These are phyloP conservation scores for Arctium minus DNA, from an alignment of 129 eudicot species.

Conservation along the genomic window DNA sequence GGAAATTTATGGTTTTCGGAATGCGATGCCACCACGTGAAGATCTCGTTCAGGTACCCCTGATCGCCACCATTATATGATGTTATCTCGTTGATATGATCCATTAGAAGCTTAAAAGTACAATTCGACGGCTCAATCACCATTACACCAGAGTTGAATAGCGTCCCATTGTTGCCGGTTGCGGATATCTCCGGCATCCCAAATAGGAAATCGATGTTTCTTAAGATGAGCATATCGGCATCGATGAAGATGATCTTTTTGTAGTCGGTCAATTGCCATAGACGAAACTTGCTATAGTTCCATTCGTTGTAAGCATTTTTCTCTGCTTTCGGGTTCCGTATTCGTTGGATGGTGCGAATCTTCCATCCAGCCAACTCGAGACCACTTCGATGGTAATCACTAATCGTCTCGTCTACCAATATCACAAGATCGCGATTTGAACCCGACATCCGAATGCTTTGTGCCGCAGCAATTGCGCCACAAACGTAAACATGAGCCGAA, in stretches of 20 bases:
- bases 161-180: constrained; percentile 77
- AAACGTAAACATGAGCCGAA: constrained; percentile 80
- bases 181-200: constrained; percentile 79
- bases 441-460: constrained; percentile 94
- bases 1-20: constrained; percentile 64
- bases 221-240: constrained; percentile 78
- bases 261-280: constrained; percentile 95
- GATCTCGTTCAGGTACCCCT: constrained; percentile 78
- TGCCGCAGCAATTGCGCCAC: constrained; percentile 97
- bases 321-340: constrained; percentile 92
- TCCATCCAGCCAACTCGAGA: constrained; percentile 97
- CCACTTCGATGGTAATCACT: constrained; percentile 69
- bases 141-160: constrained; percentile 81
- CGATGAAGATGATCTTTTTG: constrained; percentile 84
- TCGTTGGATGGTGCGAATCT: constrained; percentile 62
- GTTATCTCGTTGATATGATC: constrained; percentile 67
- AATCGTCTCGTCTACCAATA: constrained; percentile 83
- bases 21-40: constrained; percentile 96
- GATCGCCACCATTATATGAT: constrained; percentile 91
- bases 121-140: constrained; percentile 85
- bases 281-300: constrained; percentile 97
- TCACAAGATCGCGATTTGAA: constrained; percentile 79
- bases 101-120: constrained; percentile 75
- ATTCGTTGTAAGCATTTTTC: constrained; percentile 82
- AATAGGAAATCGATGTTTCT: constrained; percentile 81